Evolutionary conservation across 495 filamentous ascomycete species (phyloP).

Genomic region (Copromyces sp.): DNA sequence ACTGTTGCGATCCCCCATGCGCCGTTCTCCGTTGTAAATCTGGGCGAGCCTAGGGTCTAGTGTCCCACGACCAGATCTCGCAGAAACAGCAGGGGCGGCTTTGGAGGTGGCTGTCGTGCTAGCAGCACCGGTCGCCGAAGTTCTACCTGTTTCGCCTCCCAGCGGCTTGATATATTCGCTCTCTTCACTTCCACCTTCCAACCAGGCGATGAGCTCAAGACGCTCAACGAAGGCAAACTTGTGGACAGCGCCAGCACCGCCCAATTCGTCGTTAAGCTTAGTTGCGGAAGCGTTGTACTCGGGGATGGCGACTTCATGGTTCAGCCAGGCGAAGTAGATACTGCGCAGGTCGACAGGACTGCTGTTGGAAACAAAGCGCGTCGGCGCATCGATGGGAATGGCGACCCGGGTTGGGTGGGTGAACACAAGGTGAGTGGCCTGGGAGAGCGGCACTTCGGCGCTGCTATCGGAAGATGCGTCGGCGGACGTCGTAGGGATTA

Average conservation of each 20-base stretch:
- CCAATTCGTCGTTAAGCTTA: conserved; percentile 69
- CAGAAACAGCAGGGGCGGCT: conserved; percentile 36
- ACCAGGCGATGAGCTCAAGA: conserved; percentile 81
- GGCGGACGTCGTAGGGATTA: conserved; percentile 58
- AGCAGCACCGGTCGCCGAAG: conserved; percentile 32
- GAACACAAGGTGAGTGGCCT: conserved; percentile 79
- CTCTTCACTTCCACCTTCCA: conserved; percentile 80
- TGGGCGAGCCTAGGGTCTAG: conserved; percentile 71
- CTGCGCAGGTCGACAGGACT: conserved; percentile 78
- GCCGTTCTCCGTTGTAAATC: conserved; percentile 84
- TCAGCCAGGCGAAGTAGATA: conserved; percentile 90
- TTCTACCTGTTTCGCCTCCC: conserved; percentile 47
- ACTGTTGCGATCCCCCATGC: conserved; percentile 86
- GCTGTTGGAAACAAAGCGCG: conserved; percentile 63
- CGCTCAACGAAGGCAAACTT: conserved; percentile 84
- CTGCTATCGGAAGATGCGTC: conserved; percentile 33
- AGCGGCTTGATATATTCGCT: conserved; percentile 85
- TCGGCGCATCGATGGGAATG: conserved; percentile 65
- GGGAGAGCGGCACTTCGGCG: conserved; percentile 45
- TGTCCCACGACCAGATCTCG: conserved; percentile 46
- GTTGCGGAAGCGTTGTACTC: conserved; percentile 82
- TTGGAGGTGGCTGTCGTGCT: conserved; percentile 38
- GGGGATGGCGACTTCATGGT: conserved; percentile 75
- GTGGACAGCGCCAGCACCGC: conserved; percentile 53
- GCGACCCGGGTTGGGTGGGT: conserved; percentile 47